Conservation (phyloP, 768 basidiomycete genomes). For the Chalciporus chontae region DNA sequence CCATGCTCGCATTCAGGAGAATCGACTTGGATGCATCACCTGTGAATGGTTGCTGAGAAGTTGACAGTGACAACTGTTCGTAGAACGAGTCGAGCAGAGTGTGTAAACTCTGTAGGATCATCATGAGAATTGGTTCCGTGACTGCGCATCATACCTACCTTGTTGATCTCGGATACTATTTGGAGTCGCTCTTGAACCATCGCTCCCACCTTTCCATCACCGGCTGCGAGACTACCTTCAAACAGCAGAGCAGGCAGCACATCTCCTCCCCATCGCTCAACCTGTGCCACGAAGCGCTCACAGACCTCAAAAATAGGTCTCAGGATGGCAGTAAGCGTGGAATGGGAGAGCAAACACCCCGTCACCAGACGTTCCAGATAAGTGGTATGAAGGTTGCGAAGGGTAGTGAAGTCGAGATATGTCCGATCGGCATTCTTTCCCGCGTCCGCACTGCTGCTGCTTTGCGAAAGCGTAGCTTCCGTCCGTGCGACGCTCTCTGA, state of each 20-base stretch:
- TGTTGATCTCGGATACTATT: conserved; percentile 72
- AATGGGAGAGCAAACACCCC: conserved; percentile 74
- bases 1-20: conserved; percentile 53
- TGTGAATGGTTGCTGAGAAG: conserved; percentile 71
- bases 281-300: conserved; percentile 81
- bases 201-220: conserved; percentile 57
- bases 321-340: conserved; percentile 56
- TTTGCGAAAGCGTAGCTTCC: conserved; percentile 7
- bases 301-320: conserved; percentile 78
- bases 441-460: conserved; percentile 13
- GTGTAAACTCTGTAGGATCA: conserved; percentile 57
- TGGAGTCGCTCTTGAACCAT: conserved; percentile 69
- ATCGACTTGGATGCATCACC: conserved; percentile 72
- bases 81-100: conserved; percentile 72
- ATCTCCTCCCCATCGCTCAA: conserved; percentile 92
- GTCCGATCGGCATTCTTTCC: conserved; percentile 25
- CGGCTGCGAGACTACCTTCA: conserved; percentile 66
- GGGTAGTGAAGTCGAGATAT: conserved; percentile 78
- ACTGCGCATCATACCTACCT: conserved; percentile 41
- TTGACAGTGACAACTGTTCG: conserved; percentile 71
- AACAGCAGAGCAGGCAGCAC: conserved; percentile 79
- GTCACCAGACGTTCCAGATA: conserved; percentile 78
- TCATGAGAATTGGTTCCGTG: not conserved
- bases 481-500: conserved; percentile 18
- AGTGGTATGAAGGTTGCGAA: conserved; percentile 76